Percentiles rank a stretch among this genome's conserved stretches.
Evolutionary conservation across 192 early-diverging fungal species (phyloP).

Genomic region (Backusella australiensis): DNA sequence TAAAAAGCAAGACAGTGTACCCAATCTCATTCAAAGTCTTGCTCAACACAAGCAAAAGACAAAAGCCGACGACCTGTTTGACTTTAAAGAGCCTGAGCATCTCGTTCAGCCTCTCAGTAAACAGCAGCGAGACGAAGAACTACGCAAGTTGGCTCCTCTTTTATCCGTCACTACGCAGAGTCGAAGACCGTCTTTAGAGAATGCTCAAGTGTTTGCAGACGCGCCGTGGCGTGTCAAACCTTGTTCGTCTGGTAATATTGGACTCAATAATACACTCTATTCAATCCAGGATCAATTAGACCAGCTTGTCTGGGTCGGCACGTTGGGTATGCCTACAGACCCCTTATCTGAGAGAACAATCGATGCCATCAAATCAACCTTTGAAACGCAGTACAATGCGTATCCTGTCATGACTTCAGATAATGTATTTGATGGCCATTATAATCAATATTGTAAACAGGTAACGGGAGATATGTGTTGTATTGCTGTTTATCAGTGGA

Average conservation of each 20-base stretch:
- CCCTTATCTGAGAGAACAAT: conserved; percentile 58
- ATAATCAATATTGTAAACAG: conserved; percentile 89
- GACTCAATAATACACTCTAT: conserved; percentile 90
- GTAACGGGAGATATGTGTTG: conserved; percentile 29
- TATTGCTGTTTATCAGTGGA: background rate
- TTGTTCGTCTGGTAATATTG: conserved; percentile 82
- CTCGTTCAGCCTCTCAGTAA: conserved; percentile 41
- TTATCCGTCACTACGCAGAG: background rate
- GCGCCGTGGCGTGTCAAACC: conserved; percentile 67
- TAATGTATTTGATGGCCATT: conserved; percentile 51
- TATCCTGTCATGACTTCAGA: conserved; percentile 82
- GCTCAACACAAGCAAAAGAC: conserved; percentile 24
- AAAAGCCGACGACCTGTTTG: conserved; percentile 39
- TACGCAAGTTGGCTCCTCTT: conserved; percentile 6
- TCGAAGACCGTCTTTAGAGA: conserved; percentile 34
- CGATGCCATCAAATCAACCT: conserved; percentile 55
- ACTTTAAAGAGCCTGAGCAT: conserved; percentile 19
- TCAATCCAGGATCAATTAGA: conserved; percentile 55
- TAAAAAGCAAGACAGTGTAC: conserved; percentile 20
- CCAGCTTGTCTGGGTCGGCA: conserved; percentile 73
- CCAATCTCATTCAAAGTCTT: conserved; percentile 41
- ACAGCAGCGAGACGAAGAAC: background rate
- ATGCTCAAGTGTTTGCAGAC: conserved; percentile 39
- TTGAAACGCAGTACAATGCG: conserved; percentile 62
- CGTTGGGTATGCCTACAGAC: conserved; percentile 68